Evolutionary conservation across 768 basidiomycete genomes (phyloP).

Genomic region (Cantharellus cinnabarinus): DNA sequence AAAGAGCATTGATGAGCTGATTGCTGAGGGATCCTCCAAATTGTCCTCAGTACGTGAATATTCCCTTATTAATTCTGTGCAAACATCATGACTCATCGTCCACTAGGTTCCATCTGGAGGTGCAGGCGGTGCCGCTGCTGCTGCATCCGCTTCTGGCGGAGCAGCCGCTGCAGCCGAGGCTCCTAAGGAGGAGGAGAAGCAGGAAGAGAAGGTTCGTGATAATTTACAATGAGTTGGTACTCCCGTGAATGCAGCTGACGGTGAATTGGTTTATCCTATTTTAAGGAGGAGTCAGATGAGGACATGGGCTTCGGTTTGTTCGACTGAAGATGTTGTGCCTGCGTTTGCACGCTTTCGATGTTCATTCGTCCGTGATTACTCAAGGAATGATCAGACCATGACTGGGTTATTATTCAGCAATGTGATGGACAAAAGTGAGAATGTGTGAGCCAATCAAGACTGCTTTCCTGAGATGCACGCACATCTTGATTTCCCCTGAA

Average conservation of each 20-base stretch:
- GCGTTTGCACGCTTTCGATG: neutral
- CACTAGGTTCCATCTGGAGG: constrained; percentile 79
- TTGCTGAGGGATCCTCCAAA: constrained; percentile 79
- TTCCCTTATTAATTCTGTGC: neutral
- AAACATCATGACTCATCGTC: neutral
- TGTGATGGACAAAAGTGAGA: too few relatives aligned
- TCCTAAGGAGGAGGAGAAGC: constrained; percentile 59
- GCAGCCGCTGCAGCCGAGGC: constrained; percentile 56
- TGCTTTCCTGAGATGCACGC: too few relatives aligned
- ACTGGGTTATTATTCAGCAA: too few relatives aligned
- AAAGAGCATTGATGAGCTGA: constrained; percentile 79
- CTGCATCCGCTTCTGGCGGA: constrained; percentile 27
- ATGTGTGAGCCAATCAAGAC: too few relatives aligned
- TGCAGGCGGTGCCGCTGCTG: constrained; percentile 33
- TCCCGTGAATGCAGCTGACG: neutral
- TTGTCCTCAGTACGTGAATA: constrained; percentile 62
- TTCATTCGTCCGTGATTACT: neutral
- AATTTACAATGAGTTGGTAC: neutral
- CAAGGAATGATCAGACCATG: too few relatives aligned
- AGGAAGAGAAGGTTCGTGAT: constrained; percentile 57
- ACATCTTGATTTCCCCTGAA: too few relatives aligned
- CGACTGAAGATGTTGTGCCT: constrained; percentile 34
- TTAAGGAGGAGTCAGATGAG: constrained; percentile 83
- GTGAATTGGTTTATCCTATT: neutral
- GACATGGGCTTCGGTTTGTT: constrained; percentile 98